Conservation (phyloP, 352 stramenopile species). For the Phytophthora citrophthora region DNA sequence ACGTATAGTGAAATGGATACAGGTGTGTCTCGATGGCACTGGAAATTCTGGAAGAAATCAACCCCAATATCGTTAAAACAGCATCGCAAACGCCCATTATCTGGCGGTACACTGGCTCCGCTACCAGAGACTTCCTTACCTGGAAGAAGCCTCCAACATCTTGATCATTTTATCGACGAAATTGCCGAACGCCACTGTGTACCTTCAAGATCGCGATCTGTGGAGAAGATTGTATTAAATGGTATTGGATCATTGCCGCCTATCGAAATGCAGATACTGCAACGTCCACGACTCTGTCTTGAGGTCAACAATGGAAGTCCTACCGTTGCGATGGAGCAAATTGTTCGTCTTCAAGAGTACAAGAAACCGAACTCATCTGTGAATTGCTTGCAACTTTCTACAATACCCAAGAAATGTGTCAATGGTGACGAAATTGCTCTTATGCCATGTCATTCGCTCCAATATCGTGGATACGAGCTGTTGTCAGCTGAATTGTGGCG, state of each 20-base stretch:
- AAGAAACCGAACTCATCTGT: conserved; percentile 12
- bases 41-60: conserved; percentile 32
- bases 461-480: conserved; percentile 44
- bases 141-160: not conserved
- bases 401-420: conserved; percentile 57
- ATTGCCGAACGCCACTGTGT: not conserved
- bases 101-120: conserved; percentile 17
- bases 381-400: conserved; percentile 52
- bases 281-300: conserved; percentile 54
- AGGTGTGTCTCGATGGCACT: conserved; percentile 23
- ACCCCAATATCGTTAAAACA: conserved; percentile 6
- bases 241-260: conserved; percentile 30
- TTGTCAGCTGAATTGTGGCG: conserved; percentile 49
- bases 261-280: conserved; percentile 46
- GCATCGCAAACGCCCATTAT: conserved; percentile 15
- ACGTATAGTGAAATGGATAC: not conserved
- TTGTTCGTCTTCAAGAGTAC: conserved; percentile 57
- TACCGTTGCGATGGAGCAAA: conserved; percentile 47
- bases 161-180: not conserved
- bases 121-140: conserved; percentile 4
- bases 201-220: not conserved
- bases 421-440: conserved; percentile 62
- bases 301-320: conserved; percentile 25
- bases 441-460: conserved; percentile 75
- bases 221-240: not conserved